Conservation (phyloP, 2,329 filamentous ascomycete species). For the Cercospora canescens region DNA sequence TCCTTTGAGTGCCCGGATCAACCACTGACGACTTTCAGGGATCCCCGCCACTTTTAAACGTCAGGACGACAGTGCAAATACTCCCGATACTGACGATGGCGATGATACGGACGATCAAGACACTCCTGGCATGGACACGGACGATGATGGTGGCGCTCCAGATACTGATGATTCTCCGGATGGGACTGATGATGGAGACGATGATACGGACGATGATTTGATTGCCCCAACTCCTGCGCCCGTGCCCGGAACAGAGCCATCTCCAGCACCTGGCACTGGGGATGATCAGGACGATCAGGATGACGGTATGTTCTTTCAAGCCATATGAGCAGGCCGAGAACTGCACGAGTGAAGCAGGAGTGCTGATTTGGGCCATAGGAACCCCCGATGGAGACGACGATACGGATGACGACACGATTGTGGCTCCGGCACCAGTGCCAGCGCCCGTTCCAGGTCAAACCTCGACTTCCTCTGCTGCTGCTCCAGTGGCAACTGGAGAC, state of each 20-base stretch:
- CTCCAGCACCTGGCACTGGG: not conserved
- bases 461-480: not conserved
- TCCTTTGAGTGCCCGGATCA: not conserved
- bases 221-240: not conserved
- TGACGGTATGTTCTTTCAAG: not conserved
- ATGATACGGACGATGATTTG: not conserved
- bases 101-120: not conserved
- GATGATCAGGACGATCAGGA: constrained; percentile 1
- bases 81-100: not conserved
- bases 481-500: not conserved
- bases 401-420: not conserved
- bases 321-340: not conserved
- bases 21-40: not conserved
- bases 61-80: not conserved
- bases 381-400: not conserved
- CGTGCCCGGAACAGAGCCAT: not conserved
- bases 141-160: not conserved
- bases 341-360: not conserved
- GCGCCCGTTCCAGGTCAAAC: not conserved
- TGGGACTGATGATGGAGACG: not conserved
- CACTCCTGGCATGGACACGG: not conserved
- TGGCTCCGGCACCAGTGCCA: not conserved
- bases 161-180: not conserved
- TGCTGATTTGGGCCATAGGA: not conserved
- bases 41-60: not conserved